phyloP scores from a whole-genome alignment of 805 yeast species.

The Candida pseudofarinosa region DNA sequence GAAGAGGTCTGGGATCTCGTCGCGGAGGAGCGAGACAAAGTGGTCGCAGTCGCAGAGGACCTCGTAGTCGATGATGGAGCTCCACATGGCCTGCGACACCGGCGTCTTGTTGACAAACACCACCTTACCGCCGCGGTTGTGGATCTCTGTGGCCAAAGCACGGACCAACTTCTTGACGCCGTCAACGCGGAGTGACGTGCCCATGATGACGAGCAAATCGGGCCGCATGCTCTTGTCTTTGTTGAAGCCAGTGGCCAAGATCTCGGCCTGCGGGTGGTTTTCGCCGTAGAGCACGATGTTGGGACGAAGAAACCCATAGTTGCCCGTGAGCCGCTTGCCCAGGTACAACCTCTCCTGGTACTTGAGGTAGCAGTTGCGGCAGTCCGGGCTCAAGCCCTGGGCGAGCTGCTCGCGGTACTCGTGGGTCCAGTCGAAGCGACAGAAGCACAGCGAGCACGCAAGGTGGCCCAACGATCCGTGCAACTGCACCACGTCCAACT shows the following conservation, averaged over 20 bases:
- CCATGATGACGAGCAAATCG: conserved; percentile 80
- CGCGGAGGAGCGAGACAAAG: conserved; percentile 59
- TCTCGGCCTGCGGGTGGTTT: conserved; percentile 82
- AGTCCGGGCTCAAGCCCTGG: conserved; percentile 70
- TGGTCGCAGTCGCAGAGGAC: conserved; percentile 76
- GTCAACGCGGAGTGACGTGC: conserved; percentile 87
- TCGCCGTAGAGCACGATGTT: conserved; percentile 92
- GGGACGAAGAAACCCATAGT: conserved; percentile 77
- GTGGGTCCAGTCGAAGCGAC: conserved; percentile 57
- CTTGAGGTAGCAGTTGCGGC: conserved; percentile 61
- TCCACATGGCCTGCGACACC: conserved; percentile 63
- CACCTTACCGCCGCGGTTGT: conserved; percentile 75
- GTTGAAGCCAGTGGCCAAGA: conserved; percentile 65
- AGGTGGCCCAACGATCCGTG: conserved; percentile 84
- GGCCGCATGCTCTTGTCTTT: conserved; percentile 67
- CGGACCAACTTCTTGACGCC: conserved; percentile 82
- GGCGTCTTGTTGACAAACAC: conserved; percentile 70
- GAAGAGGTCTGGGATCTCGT: conserved; percentile 59
- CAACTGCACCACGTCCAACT: conserved; percentile 75
- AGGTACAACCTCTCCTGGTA: conserved; percentile 51
- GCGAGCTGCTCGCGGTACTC: conserved; percentile 44
- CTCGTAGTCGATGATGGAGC: conserved; percentile 71
- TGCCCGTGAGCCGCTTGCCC: conserved; percentile 74
- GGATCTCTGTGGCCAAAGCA: conserved; percentile 63
- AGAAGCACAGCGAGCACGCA: conserved; percentile 70